Evolutionary conservation across 2,329 filamentous ascomycete species (phyloP).

Genomic region (Beauveria asiatica): DNA sequence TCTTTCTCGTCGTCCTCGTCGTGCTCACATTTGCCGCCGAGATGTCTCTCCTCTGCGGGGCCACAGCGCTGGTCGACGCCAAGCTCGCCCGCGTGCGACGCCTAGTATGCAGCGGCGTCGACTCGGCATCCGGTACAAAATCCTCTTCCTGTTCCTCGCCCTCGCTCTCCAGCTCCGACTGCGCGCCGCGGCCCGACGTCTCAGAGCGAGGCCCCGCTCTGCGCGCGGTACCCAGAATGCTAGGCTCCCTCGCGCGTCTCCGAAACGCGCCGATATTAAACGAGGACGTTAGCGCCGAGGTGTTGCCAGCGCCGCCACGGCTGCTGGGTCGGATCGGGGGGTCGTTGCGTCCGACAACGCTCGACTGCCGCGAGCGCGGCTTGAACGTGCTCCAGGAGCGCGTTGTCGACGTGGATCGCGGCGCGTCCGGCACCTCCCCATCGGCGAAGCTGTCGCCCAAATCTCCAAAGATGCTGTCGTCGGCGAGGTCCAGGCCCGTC

Average conservation of each 20-base stretch:
- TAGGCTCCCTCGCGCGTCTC: constrained; percentile 50
- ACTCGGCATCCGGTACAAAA: constrained; percentile 59
- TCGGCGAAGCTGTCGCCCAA: constrained; percentile 36
- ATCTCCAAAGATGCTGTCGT: constrained; percentile 39
- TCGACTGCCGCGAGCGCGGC: constrained; percentile 39
- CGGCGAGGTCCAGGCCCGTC: constrained; percentile 40
- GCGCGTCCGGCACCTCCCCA: constrained; percentile 24
- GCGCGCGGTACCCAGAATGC: constrained; percentile 48
- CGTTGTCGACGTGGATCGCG: constrained; percentile 35
- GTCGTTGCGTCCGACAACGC: constrained; percentile 42
- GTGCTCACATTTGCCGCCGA: constrained; percentile 22
- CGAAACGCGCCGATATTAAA: constrained; percentile 51
- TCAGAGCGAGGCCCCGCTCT: constrained; percentile 20
- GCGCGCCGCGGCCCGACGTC: constrained; percentile 24
- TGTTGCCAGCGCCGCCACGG: constrained; percentile 31
- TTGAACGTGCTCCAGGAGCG: constrained; percentile 39
- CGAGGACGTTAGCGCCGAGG: constrained; percentile 39
- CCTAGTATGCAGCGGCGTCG: constrained; percentile 49
- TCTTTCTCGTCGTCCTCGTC: constrained; percentile 40
- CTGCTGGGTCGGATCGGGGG: constrained; percentile 46
- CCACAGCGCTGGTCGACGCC: constrained; percentile 11
- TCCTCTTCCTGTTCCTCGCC: constrained; percentile 22
- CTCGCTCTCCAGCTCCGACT: constrained; percentile 34
- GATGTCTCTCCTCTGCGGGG: constrained; percentile 10
- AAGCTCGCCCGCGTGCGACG: constrained; percentile 30